Evolutionary conservation across 2,329 filamentous ascomycete genomes (phyloP), one percentile per base, ranked within the genome.

Genomic region (Colletotrichum lindemuthianum): DNA sequence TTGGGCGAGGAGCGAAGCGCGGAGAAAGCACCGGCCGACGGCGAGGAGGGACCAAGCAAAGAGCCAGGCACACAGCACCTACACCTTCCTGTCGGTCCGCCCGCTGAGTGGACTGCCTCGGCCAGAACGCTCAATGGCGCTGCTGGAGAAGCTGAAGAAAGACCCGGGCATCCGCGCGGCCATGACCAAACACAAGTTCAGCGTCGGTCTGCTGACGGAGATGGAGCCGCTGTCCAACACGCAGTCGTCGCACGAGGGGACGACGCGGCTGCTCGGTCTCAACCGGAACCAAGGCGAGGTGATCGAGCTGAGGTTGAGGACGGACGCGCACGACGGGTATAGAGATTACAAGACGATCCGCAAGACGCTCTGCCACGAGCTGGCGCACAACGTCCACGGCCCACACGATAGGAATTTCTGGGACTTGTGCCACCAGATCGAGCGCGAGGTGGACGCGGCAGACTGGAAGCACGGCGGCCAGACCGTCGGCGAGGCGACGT

Each of bases 321-420:
- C 96, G 1, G 96, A 99, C 78, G 92, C 92, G 3, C 93, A 96
- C 74, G 93, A 97, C 75, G 96, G 96, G 1, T 98, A 97, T 73
- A 82, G 96, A 41, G 93, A 97, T 74, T 99, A 98, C 79, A 90
- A 90, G 71, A 94, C 91, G 0, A 96, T 99, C 52, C 87, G 96
- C 55, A 92, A 92, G 70, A 98, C 96, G 49, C 82, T 99, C 11
- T 98, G 95, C 74, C 96, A 99, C 79, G 96, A 99, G 80, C 83
- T 99, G 15, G 90, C 94, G 69, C 96, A 99, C 77, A 97, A 97
- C 71, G 92, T 97, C 9, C 90, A 91, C 78, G 84, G 91, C 0
- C 88, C 91, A 0, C 96, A 99, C 76, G 93, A 98, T 76, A 82
- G 88, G 15, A 81, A 91, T 50, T 99, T 99, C 73, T 98, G 96